Evolutionary conservation across 352 stramenopile genomes (phyloP).

Genomic region (Globisporangium paroecandrum): DNA sequence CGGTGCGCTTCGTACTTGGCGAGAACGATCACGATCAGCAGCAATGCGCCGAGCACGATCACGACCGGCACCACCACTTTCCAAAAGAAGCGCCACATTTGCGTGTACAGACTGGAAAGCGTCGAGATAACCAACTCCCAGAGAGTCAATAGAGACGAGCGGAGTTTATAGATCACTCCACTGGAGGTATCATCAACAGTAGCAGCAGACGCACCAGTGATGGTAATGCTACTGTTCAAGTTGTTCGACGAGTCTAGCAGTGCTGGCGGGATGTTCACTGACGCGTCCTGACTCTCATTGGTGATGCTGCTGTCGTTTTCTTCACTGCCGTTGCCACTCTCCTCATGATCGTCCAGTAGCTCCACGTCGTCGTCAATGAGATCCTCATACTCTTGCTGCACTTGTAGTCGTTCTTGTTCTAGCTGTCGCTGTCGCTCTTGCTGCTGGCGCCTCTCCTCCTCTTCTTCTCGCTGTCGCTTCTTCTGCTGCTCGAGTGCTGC

Average conservation of each 20-base stretch:
- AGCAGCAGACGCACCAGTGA: neutral
- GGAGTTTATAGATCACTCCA: neutral
- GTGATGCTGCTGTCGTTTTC: neutral
- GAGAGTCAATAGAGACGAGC: neutral
- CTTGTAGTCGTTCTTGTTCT: neutral
- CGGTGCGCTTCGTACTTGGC: slow-evolving; percentile 5
- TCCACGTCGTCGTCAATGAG: neutral
- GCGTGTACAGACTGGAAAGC: neutral
- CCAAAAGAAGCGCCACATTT: slow-evolving; percentile 1
- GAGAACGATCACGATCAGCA: slow-evolving; percentile 8
- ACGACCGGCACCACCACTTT: slow-evolving; percentile 7
- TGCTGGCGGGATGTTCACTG: neutral
- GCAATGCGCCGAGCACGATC: slow-evolving; percentile 9
- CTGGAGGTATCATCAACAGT: neutral
- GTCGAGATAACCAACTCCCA: neutral
- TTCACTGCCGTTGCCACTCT: neutral
- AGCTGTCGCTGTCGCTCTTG: neutral
- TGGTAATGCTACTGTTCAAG: neutral
- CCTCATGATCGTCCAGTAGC: neutral
- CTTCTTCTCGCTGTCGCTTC: neutral
- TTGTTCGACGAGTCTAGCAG: neutral
- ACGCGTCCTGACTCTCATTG: neutral
- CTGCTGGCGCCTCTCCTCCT: neutral
- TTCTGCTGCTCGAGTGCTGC: slow-evolving; percentile 1
- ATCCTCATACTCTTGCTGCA: neutral